Conservation (phyloP, 1,139 yeast genomes). For the Sugiyamaella japonica region DNA sequence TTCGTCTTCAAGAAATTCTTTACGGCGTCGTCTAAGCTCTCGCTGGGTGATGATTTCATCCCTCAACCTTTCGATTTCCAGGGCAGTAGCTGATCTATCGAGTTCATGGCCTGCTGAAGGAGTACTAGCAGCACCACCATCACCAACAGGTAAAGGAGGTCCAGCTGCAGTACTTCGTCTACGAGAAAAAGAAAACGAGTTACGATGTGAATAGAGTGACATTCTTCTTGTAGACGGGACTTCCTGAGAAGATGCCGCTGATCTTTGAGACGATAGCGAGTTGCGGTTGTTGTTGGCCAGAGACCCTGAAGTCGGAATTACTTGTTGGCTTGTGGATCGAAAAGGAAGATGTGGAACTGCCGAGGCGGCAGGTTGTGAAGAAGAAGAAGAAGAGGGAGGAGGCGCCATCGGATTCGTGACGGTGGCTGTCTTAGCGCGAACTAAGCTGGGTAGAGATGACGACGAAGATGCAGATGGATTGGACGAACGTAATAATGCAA, state of each 20-base stretch:
- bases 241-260: constrained; percentile 20
- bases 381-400: not conserved
- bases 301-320: constrained; percentile 2
- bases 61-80: constrained; percentile 34
- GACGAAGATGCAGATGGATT: constrained; percentile 16
- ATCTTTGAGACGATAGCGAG: constrained; percentile 23
- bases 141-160: constrained; percentile 12
- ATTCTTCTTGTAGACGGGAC: constrained; percentile 15
- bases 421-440: constrained; percentile 4
- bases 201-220: constrained; percentile 27
- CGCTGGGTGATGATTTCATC: constrained; percentile 44
- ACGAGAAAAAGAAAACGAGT: constrained; percentile 33
- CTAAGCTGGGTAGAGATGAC: constrained; percentile 12
- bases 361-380: not conserved
- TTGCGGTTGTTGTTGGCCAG: constrained; percentile 17
- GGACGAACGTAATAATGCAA: constrained; percentile 15
- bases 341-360: constrained; percentile 19
- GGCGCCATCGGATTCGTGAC: not conserved
- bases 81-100: constrained; percentile 21
- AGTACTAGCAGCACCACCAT: constrained; percentile 21
- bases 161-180: constrained; percentile 27
- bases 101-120: constrained; percentile 14
- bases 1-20: constrained; percentile 56
- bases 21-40: constrained; percentile 45
- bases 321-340: constrained; percentile 12